Conservation (phyloP, 768 basidiomycete species). For the Flagelloscypha sp. region DNA sequence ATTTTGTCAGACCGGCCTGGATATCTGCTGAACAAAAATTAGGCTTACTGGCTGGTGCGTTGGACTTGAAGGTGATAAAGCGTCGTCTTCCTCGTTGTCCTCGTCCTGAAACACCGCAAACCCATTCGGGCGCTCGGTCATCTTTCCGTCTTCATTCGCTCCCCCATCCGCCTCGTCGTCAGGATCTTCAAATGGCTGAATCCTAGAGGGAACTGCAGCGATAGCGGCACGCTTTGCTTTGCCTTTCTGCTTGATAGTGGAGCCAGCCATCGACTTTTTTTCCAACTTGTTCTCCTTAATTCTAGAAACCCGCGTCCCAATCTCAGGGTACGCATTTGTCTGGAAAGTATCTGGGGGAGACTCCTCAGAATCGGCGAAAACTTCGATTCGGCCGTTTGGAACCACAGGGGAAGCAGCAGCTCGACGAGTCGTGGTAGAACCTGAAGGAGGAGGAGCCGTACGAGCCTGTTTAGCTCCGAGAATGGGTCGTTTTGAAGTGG, state of each 20-base stretch:
- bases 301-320: conserved; percentile 70
- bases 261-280: conserved; percentile 58
- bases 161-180: conserved; percentile 12
- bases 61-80: neutral
- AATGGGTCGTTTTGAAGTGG: conserved; percentile 29
- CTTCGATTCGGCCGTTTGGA: conserved; percentile 54
- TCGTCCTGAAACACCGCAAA: conserved; percentile 8
- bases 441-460: conserved; percentile 23
- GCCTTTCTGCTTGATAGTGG: conserved; percentile 58
- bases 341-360: conserved; percentile 34
- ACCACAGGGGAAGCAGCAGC: conserved; percentile 21
- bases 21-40: too few species aligned
- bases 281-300: conserved; percentile 75
- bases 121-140: too few species aligned
- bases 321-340: conserved; percentile 53
- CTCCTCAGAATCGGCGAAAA: conserved; percentile 64
- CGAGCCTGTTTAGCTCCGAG: conserved; percentile 35
- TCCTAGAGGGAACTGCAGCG: conserved; percentile 39
- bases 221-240: conserved; percentile 45
- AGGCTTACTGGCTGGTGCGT: too few species aligned
- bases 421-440: conserved; percentile 12
- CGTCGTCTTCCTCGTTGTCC: too few species aligned
- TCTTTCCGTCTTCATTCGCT: neutral
- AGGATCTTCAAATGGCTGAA: conserved; percentile 60
- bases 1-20: too few species aligned